Evolutionary conservation across 1,284 basidiomycete species (phyloP).

Genomic region (Hemileia vastatrix): DNA sequence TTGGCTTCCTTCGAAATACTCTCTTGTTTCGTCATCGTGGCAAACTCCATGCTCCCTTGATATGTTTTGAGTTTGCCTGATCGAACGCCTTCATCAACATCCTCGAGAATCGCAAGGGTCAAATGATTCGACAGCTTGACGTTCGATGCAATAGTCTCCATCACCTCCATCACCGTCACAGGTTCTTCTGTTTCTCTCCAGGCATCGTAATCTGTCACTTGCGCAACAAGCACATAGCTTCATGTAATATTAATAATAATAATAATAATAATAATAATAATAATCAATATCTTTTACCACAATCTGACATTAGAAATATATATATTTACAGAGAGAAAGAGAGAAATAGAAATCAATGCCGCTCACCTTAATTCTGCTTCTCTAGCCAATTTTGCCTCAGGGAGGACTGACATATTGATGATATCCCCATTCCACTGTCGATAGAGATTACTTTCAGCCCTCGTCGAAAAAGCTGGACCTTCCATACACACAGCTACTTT

Average conservation of each 20-base stretch:
- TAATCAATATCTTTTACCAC: background rate
- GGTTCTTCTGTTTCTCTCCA: conserved; percentile 61
- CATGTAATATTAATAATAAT: background rate
- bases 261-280: background rate
- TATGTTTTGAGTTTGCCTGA: conserved; percentile 56
- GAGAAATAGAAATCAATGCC: conserved; percentile 74
- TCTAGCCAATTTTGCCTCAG: conserved; percentile 87
- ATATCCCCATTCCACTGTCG: conserved; percentile 82
- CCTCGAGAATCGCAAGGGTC: conserved; percentile 64
- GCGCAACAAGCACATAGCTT: conserved; percentile 18
- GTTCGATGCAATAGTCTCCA: conserved; percentile 76
- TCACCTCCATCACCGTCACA: conserved; percentile 79
- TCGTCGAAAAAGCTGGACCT: conserved; percentile 80
- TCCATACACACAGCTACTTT: conserved; percentile 96
- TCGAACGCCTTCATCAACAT: conserved; percentile 57
- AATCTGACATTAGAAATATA: background rate
- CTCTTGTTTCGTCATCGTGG: conserved; percentile 66
- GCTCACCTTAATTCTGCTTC: conserved; percentile 82
- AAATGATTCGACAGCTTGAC: conserved; percentile 65
- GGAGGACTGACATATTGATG: conserved; percentile 92
- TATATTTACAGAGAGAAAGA: background rate
- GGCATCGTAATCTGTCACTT: conserved; percentile 46
- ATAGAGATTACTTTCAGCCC: conserved; percentile 93
- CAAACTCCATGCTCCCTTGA: conserved; percentile 67
- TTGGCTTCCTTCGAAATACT: conserved; percentile 58